Evolutionary conservation across 805 yeast genomes (phyloP).

Genomic region (Monosporozyma solicola): DNA sequence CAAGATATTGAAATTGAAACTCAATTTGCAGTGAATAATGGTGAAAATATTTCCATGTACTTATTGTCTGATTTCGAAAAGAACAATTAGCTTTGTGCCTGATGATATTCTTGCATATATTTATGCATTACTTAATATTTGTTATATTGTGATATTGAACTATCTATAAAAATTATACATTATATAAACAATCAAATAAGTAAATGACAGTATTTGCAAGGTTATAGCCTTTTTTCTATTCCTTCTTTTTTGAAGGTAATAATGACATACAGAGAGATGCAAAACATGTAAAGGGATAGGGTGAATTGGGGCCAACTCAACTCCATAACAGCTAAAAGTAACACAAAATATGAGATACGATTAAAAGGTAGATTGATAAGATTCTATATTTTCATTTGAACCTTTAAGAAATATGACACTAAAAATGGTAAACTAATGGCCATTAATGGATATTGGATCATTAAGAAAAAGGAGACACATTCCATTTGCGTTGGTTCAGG

Average conservation of each 20-base stretch:
- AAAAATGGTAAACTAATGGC: conserved; percentile 66
- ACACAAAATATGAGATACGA: background rate
- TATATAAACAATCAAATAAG: background rate
- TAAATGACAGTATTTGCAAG: background rate
- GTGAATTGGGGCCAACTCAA: background rate
- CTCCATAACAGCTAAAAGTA: background rate
- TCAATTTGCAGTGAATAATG: conserved; percentile 52
- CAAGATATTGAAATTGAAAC: conserved; percentile 36
- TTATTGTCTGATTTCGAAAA: conserved; percentile 47
- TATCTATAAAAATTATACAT: background rate
- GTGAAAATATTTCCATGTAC: conserved; percentile 55
- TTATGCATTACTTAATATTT: background rate
- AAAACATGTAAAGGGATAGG: background rate
- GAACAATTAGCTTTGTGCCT: background rate
- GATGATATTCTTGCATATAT: background rate
- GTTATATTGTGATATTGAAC: background rate
- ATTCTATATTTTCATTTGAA: conserved; percentile 23
- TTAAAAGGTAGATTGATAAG: background rate
- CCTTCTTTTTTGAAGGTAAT: background rate
- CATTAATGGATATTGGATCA: conserved; percentile 63
- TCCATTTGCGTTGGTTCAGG: conserved; percentile 56
- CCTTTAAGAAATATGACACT: conserved; percentile 29
- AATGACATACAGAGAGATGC: background rate
- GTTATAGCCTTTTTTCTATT: background rate
- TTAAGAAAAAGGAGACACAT: conserved; percentile 66